Evolutionary conservation across 192 early-diverging fungal genomes (phyloP), one percentile per base, ranked within the genome.

Genomic region (Gryganskiella cystojenkinii): DNA sequence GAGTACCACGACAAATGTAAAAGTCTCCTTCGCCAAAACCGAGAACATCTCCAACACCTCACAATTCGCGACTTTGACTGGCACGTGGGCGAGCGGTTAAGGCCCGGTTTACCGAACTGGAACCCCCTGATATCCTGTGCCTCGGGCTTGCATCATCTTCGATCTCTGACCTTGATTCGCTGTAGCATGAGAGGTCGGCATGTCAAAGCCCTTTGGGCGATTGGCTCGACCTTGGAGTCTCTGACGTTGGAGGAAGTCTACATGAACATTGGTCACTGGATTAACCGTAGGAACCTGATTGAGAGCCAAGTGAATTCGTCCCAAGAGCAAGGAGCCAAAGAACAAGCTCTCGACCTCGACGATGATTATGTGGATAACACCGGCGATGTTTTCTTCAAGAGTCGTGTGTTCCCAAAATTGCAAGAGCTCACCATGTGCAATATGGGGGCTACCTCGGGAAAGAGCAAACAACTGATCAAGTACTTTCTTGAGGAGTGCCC

Each of bases 151-250:
- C 31, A 9, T 6, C 52, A 62, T 24, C 17, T 71, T 22, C 51
- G 31, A 20, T 61, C 51, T 25, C 44, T 71, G 45, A 55, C 19
- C 20, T 37, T 71, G 19, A 22, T 45, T 15, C 17, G 27, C 4
- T 62, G 52, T 27, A 8, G 15, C 10, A 61, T 71, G 43, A 27
- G 58, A 15, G 68, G 68, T 5, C 51, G 44, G 13, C 59, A 71
- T 43, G 33, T 62, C 15, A 30, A 55, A 17, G 52, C 51, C 1
- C 50, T 71, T 31, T 71, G 68, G 68, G 33, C 35, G 13, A 49
- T 62, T 19, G 43, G 59, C 40, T 22, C 37, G 11, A 52, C 58
- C 9, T 33, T 71, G 8, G 60, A 71, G 42, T n/a, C 17, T 1
- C 33, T 71, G 14, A 25, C 13, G 4, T 2, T 71, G 17, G n/a